Conservation (phyloP, 306 rosid genomes). For the Malus sylvestris region DNA sequence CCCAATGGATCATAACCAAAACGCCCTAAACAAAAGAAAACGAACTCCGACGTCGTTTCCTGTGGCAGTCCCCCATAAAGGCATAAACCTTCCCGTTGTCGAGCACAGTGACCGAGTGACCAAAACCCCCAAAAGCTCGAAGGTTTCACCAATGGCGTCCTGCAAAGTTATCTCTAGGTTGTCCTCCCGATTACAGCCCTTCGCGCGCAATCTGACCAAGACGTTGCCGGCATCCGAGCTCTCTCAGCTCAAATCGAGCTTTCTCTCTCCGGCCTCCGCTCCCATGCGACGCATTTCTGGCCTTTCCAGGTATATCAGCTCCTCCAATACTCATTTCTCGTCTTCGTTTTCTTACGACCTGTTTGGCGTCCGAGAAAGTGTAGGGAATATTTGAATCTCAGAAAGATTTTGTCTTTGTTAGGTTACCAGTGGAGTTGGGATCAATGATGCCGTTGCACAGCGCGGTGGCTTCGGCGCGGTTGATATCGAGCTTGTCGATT, state of each 20-base stretch:
- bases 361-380: neutral
- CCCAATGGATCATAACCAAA: neutral
- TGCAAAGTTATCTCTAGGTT: conserved; percentile 45
- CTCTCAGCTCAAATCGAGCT: conserved; percentile 25
- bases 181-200: conserved; percentile 40
- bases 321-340: neutral
- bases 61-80: neutral
- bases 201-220: conserved; percentile 30
- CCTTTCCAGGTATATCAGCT: conserved; percentile 47
- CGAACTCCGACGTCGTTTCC: neutral
- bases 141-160: conserved; percentile 43
- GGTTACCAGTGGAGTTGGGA: conserved; percentile 63
- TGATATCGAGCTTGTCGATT: conserved; percentile 60
- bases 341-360: neutral
- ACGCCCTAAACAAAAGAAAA: neutral
- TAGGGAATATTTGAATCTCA: neutral
- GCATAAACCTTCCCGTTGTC: neutral
- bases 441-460: conserved; percentile 71
- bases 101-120: neutral
- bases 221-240: conserved; percentile 18
- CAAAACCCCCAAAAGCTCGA: neutral
- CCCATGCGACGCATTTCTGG: conserved; percentile 40
- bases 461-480: conserved; percentile 70
- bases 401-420: conserved; percentile 7
- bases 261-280: conserved; percentile 20